Conservation (phyloP, 179 eudicot genomes). For the Beta lomatogona region DNA sequence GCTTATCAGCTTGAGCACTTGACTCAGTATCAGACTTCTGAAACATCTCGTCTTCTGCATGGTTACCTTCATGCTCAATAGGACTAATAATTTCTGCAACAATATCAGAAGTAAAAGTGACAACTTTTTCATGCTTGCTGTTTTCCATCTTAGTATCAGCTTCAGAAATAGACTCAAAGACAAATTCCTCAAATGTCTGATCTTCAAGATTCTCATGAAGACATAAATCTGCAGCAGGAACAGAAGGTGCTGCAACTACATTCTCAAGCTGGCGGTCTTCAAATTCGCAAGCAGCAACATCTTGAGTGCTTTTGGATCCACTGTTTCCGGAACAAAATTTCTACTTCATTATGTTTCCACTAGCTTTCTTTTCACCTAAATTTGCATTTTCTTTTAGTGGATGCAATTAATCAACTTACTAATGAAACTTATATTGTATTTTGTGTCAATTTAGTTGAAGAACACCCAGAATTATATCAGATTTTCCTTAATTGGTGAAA, state of each 20-base stretch:
- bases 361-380: too few relatives aligned
- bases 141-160: constrained; percentile 2
- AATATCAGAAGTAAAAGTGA: background rate
- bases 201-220: constrained; percentile 12
- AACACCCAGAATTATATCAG: too few relatives aligned
- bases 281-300: background rate
- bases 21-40: constrained; percentile 12
- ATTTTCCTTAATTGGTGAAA: too few relatives aligned
- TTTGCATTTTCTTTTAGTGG: too few relatives aligned
- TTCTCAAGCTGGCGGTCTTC: background rate
- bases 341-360: too few relatives aligned
- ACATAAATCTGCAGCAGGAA: background rate
- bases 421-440: too few relatives aligned
- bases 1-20: constrained; percentile 8
- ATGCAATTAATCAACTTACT: too few relatives aligned
- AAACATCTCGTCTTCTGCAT: background rate
- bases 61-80: constrained; percentile 3
- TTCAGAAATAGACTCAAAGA: constrained; percentile 3
- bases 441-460: too few relatives aligned
- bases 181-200: background rate
- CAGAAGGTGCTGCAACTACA: background rate
- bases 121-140: background rate
- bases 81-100: constrained; percentile 3
- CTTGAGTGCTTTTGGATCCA: background rate
- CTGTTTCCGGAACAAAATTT: background rate